Evolutionary conservation across 805 yeast species (phyloP).

Genomic region (Lachancea nothofagi): DNA sequence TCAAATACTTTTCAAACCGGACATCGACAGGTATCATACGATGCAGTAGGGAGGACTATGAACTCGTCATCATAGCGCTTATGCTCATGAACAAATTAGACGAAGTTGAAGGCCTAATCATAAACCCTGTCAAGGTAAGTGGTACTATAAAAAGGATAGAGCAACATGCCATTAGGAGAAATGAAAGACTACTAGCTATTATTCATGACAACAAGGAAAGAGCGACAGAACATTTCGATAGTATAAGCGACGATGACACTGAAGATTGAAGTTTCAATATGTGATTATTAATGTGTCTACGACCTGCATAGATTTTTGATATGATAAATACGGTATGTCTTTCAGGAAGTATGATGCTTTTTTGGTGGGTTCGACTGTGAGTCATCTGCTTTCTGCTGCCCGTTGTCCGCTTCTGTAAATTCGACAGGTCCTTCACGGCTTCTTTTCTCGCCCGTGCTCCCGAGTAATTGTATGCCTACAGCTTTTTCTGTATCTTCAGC

Average conservation of each 20-base stretch:
- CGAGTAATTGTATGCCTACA: conserved; percentile 13
- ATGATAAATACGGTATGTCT: background rate
- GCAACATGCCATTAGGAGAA: conserved; percentile 53
- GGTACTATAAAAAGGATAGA: conserved; percentile 88
- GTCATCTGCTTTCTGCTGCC: background rate
- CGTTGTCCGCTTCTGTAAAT: conserved; percentile 36
- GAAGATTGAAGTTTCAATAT: conserved; percentile 6
- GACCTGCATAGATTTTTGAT: conserved; percentile 6
- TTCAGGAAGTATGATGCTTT: conserved; percentile 1
- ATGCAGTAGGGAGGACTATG: conserved; percentile 60
- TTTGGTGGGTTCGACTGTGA: background rate
- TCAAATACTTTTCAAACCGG: conserved; percentile 74
- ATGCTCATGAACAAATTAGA: conserved; percentile 48
- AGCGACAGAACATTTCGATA: conserved; percentile 15
- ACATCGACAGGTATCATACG: conserved; percentile 84
- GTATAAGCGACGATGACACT: conserved; percentile 16
- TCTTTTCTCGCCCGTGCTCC: conserved; percentile 11
- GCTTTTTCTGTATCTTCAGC: conserved; percentile 10
- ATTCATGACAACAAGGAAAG: conserved; percentile 11
- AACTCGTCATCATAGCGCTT: conserved; percentile 62
- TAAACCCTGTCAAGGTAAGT: conserved; percentile 64
- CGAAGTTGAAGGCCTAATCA: conserved; percentile 41
- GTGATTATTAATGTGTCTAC: conserved; percentile 14
- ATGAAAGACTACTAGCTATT: conserved; percentile 16
- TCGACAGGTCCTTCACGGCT: conserved; percentile 41